Evolutionary conservation across 192 early-diverging fungal species (phyloP), one percentile per base, ranked within the genome.

Genomic region (Linnemannia elongata): DNA sequence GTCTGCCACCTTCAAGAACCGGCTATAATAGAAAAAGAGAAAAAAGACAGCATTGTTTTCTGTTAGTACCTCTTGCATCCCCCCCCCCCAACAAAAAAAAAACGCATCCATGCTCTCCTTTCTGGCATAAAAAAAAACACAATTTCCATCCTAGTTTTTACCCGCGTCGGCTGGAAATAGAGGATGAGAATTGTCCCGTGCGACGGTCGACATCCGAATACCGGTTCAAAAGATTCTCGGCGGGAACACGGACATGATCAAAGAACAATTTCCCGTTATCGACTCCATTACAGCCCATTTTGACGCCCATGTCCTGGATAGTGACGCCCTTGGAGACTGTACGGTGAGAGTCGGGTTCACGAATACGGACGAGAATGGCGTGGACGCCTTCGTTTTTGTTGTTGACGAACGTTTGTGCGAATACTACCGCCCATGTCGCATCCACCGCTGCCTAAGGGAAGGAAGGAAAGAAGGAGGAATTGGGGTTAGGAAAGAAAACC

Each of bases 1-100:
- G 86, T 95, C 93, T 49, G 95, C 95, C 0, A 95, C 95, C 57
- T 91, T 93, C 10, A 95, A 80, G 84, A 95, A 95, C 35, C 95
- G 92, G 18, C 92, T 92, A 68, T 12, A 10, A 30, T n/a, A 13
- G 27, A 13, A 13, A 63, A 0, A 9, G 33, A 63, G 10, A 63
- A 8, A 27, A 33, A 27, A 0, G n/a, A 18, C 6, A 33, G 6
- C 10, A 30, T 47, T 74, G 47, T 6, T 41, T 24, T 49, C 15
- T 0, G 12, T 68, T 12, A 10, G 44, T 10, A 44, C 44, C 6
- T 27, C 13, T 68, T 68, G 66, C 17, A 20, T 17, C 44, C 7
- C 8, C 10, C 8, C 4, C 44, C 7, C 8, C 10, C 8, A 13
- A 12, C 12, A 44, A 6, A 44, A 44, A 13, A 44, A 63, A 42